Conservation (phyloP, 345 rosid species). For the Brassica napus region DNA sequence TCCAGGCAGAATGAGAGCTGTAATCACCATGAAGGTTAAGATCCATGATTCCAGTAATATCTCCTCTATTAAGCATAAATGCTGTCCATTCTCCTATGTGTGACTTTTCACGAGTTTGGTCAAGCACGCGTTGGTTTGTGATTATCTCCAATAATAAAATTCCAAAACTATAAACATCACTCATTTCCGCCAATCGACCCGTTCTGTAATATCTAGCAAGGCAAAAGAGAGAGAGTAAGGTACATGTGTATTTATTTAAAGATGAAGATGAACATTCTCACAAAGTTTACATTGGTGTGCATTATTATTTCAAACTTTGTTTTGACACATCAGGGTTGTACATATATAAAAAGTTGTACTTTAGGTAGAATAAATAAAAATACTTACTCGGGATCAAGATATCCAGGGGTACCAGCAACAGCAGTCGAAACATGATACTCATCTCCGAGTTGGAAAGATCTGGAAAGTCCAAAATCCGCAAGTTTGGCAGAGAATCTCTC, state of each 20-base stretch:
- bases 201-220: slow-evolving; percentile 20
- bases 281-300: no score
- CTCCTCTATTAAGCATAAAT: slow-evolving; percentile 41
- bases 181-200: slow-evolving; percentile 39
- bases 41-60: slow-evolving; percentile 45
- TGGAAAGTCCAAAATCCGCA: slow-evolving; percentile 31
- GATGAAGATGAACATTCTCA: no score
- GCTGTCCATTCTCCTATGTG: slow-evolving; percentile 44
- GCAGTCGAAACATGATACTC: slow-evolving; percentile 11
- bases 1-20: slow-evolving; percentile 45
- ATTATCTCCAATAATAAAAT: slow-evolving; percentile 52
- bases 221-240: no score
- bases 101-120: not conserved
- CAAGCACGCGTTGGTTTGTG: slow-evolving; percentile 46
- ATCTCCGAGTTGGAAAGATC: slow-evolving; percentile 24
- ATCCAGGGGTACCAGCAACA: slow-evolving; percentile 38
- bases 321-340: no score
- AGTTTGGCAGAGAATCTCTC: slow-evolving; percentile 43
- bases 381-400: slow-evolving; percentile 39
- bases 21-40: slow-evolving; percentile 41
- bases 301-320: no score
- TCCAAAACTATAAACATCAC: slow-evolving; percentile 58
- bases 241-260: no score
- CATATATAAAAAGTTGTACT: not conserved
- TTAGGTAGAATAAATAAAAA: no score